Evolutionary conservation across 192 early-diverging fungal species (phyloP).

Genomic region (Phycomyces blakesleeanus): DNA sequence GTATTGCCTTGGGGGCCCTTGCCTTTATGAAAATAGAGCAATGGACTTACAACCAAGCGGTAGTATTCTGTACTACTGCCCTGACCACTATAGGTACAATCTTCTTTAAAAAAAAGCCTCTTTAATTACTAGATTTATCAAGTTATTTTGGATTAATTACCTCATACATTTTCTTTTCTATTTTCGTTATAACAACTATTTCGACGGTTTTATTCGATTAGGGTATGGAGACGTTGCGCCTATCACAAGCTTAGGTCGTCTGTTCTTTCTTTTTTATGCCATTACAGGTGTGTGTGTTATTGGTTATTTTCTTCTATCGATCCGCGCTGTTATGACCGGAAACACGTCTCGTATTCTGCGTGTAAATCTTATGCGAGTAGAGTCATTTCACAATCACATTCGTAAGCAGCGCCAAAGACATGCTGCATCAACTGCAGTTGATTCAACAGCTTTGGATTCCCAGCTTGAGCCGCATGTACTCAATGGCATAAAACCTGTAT

Average conservation of each 20-base stretch:
- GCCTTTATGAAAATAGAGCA: constrained; percentile 4
- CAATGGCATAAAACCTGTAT: too few relatives aligned
- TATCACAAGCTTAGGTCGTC: background rate
- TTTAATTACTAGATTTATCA: too few relatives aligned
- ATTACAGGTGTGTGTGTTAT: constrained; percentile 3
- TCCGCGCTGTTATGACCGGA: constrained; percentile 3
- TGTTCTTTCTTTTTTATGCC: constrained; percentile 10
- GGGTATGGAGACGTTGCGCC: constrained; percentile 13
- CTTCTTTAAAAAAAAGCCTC: background rate
- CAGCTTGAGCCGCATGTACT: background rate
- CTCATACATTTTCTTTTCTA: too few relatives aligned
- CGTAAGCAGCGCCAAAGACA: background rate
- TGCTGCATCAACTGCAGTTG: background rate
- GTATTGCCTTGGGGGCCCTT: background rate
- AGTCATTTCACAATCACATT: background rate
- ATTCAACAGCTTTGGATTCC: background rate
- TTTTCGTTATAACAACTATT: too few relatives aligned
- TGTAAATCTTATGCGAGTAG: constrained; percentile 9
- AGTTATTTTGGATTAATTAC: too few relatives aligned
- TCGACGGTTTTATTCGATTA: background rate
- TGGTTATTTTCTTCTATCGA: constrained; percentile 7
- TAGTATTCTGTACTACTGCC: constrained; percentile 8
- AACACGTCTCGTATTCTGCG: background rate
- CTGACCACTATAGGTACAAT: constrained; percentile 6
- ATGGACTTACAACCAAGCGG: constrained; percentile 6